Evolutionary conservation across 179 eudicot genomes (phyloP), one percentile per base, ranked within the genome.

Genomic region (Camellia oleifera): DNA sequence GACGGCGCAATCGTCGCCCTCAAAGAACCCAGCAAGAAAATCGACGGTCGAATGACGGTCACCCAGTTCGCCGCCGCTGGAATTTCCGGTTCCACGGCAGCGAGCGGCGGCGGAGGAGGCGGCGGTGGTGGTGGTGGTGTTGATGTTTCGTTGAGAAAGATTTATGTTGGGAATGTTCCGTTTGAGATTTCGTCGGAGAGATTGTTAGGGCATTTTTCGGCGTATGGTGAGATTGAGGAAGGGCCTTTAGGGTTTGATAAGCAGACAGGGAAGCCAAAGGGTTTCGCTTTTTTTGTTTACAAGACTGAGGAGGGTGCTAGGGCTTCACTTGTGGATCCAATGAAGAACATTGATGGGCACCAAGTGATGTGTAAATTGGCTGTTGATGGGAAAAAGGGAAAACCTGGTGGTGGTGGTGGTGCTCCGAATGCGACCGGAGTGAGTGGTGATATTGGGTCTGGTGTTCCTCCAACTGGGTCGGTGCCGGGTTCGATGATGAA

Each of bases 171-270:
- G 48, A 88, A 86, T 71, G 78, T 88, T 13, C 85, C 91, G 45
- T 74, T 83, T 62, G 86, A 86, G 72, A 78, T 88, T 0, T 76
- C 83, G 4, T 71, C 87, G 1, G 91, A 88, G 82, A 80, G 86
- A 65, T 74, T 90, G 78, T 81, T 90, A 81, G 81, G 72, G 14
- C 81, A 81, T 11, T 90, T 90, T 44, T 81, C 86, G 7, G 56
- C 72, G 17, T 90, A 81, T 50, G 92, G 93, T 14, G 93, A 87
- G 69, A 82, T 90, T 66, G 93, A 90, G 78, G 90, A 88, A 48
- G 93, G 93, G 46, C 93, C 93, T 10, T 44, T 90, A 72, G 93
- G 93, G 82, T 90, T 87, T 75, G 93, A 90, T 83, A 86, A 90
- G 74, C 88, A 86, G 76, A 78, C 75, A 0, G 93, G 93, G 69